Evolutionary conservation across 441 rosid species (phyloP), one percentile per base, ranked within the genome.

Genomic region (Gossypium davidsonii): DNA sequence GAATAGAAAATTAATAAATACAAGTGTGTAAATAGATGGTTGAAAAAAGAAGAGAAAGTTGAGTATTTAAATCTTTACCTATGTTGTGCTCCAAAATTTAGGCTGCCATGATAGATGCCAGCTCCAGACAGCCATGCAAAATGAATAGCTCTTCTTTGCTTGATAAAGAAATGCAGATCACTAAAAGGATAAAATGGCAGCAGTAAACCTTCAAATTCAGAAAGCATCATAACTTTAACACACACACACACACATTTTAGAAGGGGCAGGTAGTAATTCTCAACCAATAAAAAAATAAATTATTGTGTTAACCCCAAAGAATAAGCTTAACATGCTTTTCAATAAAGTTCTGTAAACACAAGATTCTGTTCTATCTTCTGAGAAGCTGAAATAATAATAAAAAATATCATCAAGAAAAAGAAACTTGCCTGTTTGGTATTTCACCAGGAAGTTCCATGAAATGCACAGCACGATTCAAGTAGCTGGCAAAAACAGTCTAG

Each of bases 71-170:
- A 60, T n/a, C 39, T 73, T 48, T 82, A 95, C 99, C 99, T 91
- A 80, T 80, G 94, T 71, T 92, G 98, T 70, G 97, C 88, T 81
- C 99, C 98, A 86, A 96, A 96, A 84, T 93, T 96, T 52, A 96
- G 84, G 81, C 96, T 91, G n/a, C 99, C 99, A 65, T 93, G 94
- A 81, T 93, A 96, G 61, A 96, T 91, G 59, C 99, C 99, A 48
- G 97, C 96, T 76, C 99, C 97, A 70, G 99, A 93, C 82, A 96
- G 97, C 99, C 99, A 93, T 25, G 99, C 97, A 80, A 96, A 96
- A 87, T 96, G 97, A 71, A 89, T 87, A 11, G 99, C 97, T 88
- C 99, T 85, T 84, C 97, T 85, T 85, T 96, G 99, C 87, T 96
- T 93, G 85, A 96, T 90, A 79, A 79, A 96, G 89, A 93, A 96